A percentile compares a stretch with the other conserved stretches of the same genome.
Evolutionary conservation across 805 yeast species (phyloP).

Genomic region (Saccharomycopsis fibuligera): DNA sequence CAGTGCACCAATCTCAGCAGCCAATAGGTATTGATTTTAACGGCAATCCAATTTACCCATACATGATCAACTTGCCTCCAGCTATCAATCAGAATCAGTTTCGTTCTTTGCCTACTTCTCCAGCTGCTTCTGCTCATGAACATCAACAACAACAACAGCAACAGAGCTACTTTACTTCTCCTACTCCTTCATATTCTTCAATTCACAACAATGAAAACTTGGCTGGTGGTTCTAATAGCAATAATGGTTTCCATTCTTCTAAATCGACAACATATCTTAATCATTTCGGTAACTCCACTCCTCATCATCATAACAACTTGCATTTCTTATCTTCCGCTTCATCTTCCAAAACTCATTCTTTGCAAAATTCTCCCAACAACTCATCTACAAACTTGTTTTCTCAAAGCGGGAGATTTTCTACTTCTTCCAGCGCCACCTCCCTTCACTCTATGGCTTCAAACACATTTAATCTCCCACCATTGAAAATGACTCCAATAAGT

Average conservation of each 20-base stretch:
- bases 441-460: constrained; percentile 9
- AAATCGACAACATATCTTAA: constrained; percentile 10
- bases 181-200: constrained; percentile 3
- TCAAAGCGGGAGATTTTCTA: constrained; percentile 5
- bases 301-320: neutral
- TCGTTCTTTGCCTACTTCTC: constrained; percentile 16
- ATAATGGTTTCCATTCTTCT: constrained; percentile 8
- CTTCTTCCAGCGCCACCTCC: constrained; percentile 12
- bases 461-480: constrained; percentile 9
- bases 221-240: too few relatives aligned
- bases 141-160: constrained; percentile 1
- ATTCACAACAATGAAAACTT: neutral
- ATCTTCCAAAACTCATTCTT: constrained; percentile 38
- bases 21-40: constrained; percentile 22
- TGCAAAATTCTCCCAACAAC: constrained; percentile 35
- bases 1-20: constrained; percentile 15
- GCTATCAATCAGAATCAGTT: neutral
- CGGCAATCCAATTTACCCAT: constrained; percentile 22
- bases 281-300: neutral
- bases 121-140: constrained; percentile 6
- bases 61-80: constrained; percentile 16
- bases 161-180: constrained; percentile 3
- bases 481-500: constrained; percentile 1
- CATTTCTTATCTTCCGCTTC: constrained; percentile 5
- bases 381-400: constrained; percentile 14